A percentile compares a stretch with the other conserved stretches of the same genome.
These are phyloP conservation scores for Salix exigua DNA, from an alignment of 345 rosid species.

Conservation along the genomic window DNA sequence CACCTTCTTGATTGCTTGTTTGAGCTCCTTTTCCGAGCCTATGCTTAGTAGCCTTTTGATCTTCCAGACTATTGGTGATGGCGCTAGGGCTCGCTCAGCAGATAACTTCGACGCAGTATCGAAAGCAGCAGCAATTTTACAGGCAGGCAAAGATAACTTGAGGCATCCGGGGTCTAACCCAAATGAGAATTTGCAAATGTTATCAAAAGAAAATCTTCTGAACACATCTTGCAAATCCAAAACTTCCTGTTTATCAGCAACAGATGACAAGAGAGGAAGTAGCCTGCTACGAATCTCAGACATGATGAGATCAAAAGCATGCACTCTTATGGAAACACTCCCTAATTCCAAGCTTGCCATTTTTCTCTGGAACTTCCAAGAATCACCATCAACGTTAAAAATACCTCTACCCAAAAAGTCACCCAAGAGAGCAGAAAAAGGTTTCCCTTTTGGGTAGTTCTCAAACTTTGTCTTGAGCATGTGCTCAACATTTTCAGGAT, in stretches of 20 bases:
- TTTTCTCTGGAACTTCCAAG: slow-evolving; percentile 59
- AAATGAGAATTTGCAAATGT: slow-evolving; percentile 59
- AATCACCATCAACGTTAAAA: slow-evolving; percentile 57
- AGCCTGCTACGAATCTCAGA: slow-evolving; percentile 40
- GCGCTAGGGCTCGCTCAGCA: slow-evolving; percentile 40
- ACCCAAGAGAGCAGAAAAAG: slow-evolving; percentile 37
- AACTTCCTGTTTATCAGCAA: background rate
- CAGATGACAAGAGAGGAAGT: slow-evolving; percentile 33
- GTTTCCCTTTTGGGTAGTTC: slow-evolving; percentile 52
- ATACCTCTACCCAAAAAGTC: slow-evolving; percentile 58
- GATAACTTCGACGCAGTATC: slow-evolving; percentile 54
- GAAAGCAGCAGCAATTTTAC: slow-evolving; percentile 44
- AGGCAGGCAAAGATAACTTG: slow-evolving; percentile 37
- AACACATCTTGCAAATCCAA: slow-evolving; percentile 67
- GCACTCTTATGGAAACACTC: slow-evolving; percentile 35
- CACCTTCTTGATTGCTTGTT: slow-evolving; percentile 39
- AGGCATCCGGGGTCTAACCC: slow-evolving; percentile 65
- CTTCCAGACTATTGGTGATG: slow-evolving; percentile 54
- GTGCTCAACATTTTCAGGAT: slow-evolving; percentile 39
- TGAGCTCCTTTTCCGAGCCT: slow-evolving; percentile 55
- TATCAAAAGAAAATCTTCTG: slow-evolving; percentile 58
- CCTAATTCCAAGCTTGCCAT: slow-evolving; percentile 51
- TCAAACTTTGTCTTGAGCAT: slow-evolving; percentile 43
- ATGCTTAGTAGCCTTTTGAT: slow-evolving; percentile 41
- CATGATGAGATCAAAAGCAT: slow-evolving; percentile 34